phyloP scores from a whole-genome alignment of 78 protist species.

The Bodo saltans region DNA sequence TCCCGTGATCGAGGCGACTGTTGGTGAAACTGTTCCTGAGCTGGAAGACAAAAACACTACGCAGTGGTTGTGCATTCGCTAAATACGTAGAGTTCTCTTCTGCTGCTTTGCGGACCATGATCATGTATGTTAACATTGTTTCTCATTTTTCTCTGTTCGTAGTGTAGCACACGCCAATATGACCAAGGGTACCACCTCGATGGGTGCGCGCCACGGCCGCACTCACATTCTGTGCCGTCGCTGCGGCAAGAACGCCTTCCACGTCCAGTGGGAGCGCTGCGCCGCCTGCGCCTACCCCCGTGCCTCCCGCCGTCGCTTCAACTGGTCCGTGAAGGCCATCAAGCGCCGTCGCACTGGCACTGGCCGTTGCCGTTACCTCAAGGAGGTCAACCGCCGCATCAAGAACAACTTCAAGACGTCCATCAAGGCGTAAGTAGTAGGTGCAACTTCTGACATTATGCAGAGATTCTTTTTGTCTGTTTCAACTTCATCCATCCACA shows the following conservation, averaged over 20 bases:
- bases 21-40: too few species aligned
- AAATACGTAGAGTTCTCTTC: too few species aligned
- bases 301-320: constrained; percentile 62
- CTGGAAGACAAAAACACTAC: too few species aligned
- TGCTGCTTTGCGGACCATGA: too few species aligned
- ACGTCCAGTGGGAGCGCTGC: constrained; percentile 89
- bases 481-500: too few species aligned
- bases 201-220: constrained; percentile 89
- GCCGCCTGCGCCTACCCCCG: constrained; percentile 96
- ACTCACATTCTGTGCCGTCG: constrained; percentile 95
- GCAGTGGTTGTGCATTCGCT: too few species aligned
- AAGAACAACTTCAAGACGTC: constrained; percentile 85
- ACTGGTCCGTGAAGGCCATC: constrained; percentile 68
- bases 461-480: too few species aligned
- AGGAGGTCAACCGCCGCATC: constrained; percentile 61
- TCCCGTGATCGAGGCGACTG: too few species aligned
- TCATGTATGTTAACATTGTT: too few species aligned
- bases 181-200: constrained; percentile 93
- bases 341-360: constrained; percentile 97
- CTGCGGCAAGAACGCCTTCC: constrained; percentile 89
- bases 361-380: constrained; percentile 92
- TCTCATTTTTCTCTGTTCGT: too few species aligned
- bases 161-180: not conserved
- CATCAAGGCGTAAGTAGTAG: not conserved
- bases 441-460: too few species aligned